A percentile compares a stretch with the other conserved stretches of the same genome.
These are phyloP conservation scores for Pythium diclinum DNA, from an alignment of 352 stramenopile genomes.

Conservation along the genomic window DNA sequence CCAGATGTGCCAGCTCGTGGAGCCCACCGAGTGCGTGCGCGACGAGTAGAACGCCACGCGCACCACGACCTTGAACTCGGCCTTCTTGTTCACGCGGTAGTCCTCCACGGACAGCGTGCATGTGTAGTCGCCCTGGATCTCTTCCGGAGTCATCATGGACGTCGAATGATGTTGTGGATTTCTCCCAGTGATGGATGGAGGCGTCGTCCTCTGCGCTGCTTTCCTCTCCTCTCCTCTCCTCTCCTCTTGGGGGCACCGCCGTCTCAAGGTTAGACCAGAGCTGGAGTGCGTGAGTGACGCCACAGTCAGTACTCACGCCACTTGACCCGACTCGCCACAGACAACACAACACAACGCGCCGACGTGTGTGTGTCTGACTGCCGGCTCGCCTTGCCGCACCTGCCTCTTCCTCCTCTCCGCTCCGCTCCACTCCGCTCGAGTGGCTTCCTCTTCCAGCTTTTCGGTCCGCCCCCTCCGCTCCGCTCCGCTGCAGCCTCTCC, in stretches of 20 bases:
- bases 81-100: slow-evolving; percentile 75
- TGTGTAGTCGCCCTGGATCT: slow-evolving; percentile 78
- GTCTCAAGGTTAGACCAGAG: background rate
- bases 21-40: slow-evolving; percentile 54
- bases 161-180: slow-evolving; percentile 6
- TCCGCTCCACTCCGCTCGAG: background rate
- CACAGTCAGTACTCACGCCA: background rate
- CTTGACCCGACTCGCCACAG: slow-evolving; percentile 1
- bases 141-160: slow-evolving; percentile 64
- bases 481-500: slow-evolving; percentile 5
- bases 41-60: slow-evolving; percentile 73
- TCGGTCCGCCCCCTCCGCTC: background rate
- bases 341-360: slow-evolving; percentile 8
- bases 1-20: slow-evolving; percentile 83
- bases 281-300: slow-evolving; percentile 1
- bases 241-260: slow-evolving; percentile 10
- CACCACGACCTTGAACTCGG: slow-evolving; percentile 79
- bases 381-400: background rate
- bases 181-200: background rate
- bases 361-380: background rate
- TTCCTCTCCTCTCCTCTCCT: no score
- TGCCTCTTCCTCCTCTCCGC: slow-evolving; percentile 18
- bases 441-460: slow-evolving; percentile 11
- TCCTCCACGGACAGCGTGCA: slow-evolving; percentile 62
- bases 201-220: slow-evolving; percentile 4